Percentiles rank a stretch among this genome's conserved stretches.
Conservation (phyloP, 495 filamentous ascomycete species). For the Penicillium pulvis region DNA sequence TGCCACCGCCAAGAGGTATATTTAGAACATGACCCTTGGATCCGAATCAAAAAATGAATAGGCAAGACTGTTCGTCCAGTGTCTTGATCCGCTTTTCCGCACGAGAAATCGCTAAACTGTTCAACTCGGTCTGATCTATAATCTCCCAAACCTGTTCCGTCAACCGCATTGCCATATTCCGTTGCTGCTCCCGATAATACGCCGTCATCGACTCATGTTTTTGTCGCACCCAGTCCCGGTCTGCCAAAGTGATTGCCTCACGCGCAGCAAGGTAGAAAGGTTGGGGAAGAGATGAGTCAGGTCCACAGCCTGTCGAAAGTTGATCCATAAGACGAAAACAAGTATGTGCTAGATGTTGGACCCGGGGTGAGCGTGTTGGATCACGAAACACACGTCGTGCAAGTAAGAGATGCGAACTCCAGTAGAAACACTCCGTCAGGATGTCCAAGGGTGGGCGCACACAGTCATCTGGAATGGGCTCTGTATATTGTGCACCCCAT, state of each 20-base stretch:
- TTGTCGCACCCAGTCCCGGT: slow-evolving; percentile 28
- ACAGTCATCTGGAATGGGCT: neutral
- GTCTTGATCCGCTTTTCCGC: slow-evolving; percentile 20
- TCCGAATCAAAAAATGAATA: slow-evolving; percentile 28
- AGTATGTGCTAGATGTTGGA: slow-evolving; percentile 28
- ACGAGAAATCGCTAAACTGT: slow-evolving; percentile 1
- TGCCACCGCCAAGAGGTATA: slow-evolving; percentile 7
- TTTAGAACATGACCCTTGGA: slow-evolving; percentile 1
- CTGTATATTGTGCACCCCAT: slow-evolving; percentile 19
- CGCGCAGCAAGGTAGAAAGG: slow-evolving; percentile 32
- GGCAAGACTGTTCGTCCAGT: slow-evolving; percentile 23
- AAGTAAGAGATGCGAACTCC: slow-evolving; percentile 32
- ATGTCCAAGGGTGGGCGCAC: slow-evolving; percentile 25
- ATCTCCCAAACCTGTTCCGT: slow-evolving; percentile 29
- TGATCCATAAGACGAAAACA: slow-evolving; percentile 33
- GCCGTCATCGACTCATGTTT: slow-evolving; percentile 35
- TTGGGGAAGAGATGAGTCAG: slow-evolving; percentile 32
- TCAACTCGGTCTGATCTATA: slow-evolving; percentile 14
- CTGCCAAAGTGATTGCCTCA: slow-evolving; percentile 22
- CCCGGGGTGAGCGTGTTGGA: slow-evolving; percentile 23
- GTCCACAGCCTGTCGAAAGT: slow-evolving; percentile 28
- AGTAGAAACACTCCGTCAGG: slow-evolving; percentile 33
- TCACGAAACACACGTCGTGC: slow-evolving; percentile 31
- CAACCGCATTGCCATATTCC: slow-evolving; percentile 29
- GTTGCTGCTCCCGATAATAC: slow-evolving; percentile 33